Evolutionary conservation across 257 asterid species (phyloP).

Genomic region (Forsythia viridissima): DNA sequence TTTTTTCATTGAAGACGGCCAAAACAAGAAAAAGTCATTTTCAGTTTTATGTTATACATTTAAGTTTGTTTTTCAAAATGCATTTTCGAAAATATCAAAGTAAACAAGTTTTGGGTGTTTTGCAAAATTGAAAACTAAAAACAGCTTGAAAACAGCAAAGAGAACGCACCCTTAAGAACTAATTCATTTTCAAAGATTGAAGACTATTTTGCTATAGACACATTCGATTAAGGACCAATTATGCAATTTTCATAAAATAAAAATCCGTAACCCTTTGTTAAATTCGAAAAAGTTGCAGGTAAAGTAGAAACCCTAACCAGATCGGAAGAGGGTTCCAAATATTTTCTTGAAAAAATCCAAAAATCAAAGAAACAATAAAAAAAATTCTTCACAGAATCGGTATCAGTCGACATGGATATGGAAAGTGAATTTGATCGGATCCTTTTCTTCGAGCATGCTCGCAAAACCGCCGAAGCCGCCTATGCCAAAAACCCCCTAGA

Average conservation of each 20-base stretch:
- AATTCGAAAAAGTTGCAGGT: neutral
- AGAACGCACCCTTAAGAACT: too few relatives aligned
- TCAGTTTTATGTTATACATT: too few relatives aligned
- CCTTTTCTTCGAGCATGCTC: constrained; percentile 18
- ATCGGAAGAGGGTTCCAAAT: neutral
- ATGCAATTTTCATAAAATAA: neutral
- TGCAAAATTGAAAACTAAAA: too few relatives aligned
- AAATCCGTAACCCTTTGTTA: neutral
- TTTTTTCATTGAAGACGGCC: too few relatives aligned
- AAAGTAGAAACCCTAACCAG: neutral
- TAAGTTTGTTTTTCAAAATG: too few relatives aligned
- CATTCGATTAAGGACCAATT: neutral
- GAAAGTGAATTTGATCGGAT: constrained; percentile 14
- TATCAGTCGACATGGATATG: constrained; percentile 11
- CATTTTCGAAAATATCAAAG: too few relatives aligned
- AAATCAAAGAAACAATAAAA: neutral
- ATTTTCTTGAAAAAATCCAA: neutral
- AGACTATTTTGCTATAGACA: too few relatives aligned
- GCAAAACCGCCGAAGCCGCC: constrained; percentile 18
- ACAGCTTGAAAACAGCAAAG: too few relatives aligned
- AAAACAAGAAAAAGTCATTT: too few relatives aligned
- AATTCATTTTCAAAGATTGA: too few relatives aligned
- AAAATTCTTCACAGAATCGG: neutral
- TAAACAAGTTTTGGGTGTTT: too few relatives aligned
- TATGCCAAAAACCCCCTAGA: constrained; percentile 17